Conservation (phyloP, 768 basidiomycete species). For the Russula foetens region DNA sequence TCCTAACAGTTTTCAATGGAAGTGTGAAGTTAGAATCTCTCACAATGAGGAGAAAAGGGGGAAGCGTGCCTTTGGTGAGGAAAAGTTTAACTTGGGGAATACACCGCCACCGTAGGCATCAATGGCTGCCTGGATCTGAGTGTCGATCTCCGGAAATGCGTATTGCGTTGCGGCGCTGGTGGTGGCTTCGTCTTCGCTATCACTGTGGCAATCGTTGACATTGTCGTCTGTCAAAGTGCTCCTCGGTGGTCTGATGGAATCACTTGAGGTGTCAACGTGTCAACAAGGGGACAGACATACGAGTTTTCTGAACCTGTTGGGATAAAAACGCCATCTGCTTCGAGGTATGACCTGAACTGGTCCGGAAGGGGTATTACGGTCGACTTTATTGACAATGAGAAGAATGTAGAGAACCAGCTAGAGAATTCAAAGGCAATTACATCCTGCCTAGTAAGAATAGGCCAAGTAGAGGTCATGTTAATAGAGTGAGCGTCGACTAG, state of each 20-base stretch:
- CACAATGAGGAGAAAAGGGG: neutral
- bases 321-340: conserved; percentile 77
- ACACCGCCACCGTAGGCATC: conserved; percentile 67
- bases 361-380: conserved; percentile 62
- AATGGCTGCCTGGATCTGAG: conserved; percentile 57
- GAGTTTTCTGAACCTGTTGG: conserved; percentile 74
- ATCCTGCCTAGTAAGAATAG: conserved; percentile 39
- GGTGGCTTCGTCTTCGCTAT: conserved; percentile 35
- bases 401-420: conserved; percentile 73
- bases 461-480: conserved; percentile 36
- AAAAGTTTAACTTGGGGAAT: conserved; percentile 96
- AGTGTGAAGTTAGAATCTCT: too few relatives aligned
- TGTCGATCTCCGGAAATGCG: conserved; percentile 79
- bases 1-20: conserved; percentile 36
- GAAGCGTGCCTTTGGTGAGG: conserved; percentile 70
- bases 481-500: neutral
- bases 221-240: conserved; percentile 49
- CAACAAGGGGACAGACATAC: conserved; percentile 38
- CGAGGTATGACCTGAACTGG: conserved; percentile 63
- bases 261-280: neutral
- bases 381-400: conserved; percentile 56
- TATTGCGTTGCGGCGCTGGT: conserved; percentile 30
- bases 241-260: conserved; percentile 37
- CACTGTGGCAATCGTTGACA: conserved; percentile 32
- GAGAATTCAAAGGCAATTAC: conserved; percentile 76